Evolutionary conservation across 768 basidiomycete genomes (phyloP), one percentile per base, ranked within the genome.

Genomic region (Phaeolepiota aurea): DNA sequence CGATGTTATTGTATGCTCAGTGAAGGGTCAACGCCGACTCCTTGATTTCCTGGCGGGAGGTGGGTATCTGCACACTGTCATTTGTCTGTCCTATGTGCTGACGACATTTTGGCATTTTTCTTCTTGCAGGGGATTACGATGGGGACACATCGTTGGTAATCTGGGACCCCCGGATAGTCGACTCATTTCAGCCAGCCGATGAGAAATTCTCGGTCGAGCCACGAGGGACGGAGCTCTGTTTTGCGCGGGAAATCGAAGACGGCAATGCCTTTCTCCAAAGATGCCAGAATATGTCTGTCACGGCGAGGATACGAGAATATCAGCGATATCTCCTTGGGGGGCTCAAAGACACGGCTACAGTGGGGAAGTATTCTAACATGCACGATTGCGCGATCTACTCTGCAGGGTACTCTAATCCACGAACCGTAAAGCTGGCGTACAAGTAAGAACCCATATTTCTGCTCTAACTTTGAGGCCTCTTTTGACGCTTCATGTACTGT

Each of bases 21-120:
- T 64, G 3, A 51, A 63, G 45, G 69, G 67, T 0, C 21, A 48
- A 15, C 61, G 74, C 5, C 68, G 72, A 37, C 57, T 74, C 20
- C 65, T 76, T 2, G 76, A 76, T 43, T 65, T 74, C 45, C 63
- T 79, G 16, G 76, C 69, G 21, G 74, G 74, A 41, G 77, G 76
- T 71, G 25, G 32, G 62, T 52, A 14, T n/a, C n/a, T n/a, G n/a
- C n/a, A n/a, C 28, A 19, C 33, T 14, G 33, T 7, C 12, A 28
- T 28, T 7, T 43, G 15, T 16, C 7, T 22, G 19, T 1, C 2
- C n/a, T 20, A 21, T 16, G 20, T 18, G 16, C 1, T 15, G 42
- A 21, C 20, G n/a, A 25, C 3, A 34, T 32, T 15, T 18, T 12
- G 15, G 9, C 15, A 25, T 20, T 14, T 28, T n/a, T 28, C 25